Conservation (phyloP, 441 rosid genomes). For the Breynia disticha region DNA sequence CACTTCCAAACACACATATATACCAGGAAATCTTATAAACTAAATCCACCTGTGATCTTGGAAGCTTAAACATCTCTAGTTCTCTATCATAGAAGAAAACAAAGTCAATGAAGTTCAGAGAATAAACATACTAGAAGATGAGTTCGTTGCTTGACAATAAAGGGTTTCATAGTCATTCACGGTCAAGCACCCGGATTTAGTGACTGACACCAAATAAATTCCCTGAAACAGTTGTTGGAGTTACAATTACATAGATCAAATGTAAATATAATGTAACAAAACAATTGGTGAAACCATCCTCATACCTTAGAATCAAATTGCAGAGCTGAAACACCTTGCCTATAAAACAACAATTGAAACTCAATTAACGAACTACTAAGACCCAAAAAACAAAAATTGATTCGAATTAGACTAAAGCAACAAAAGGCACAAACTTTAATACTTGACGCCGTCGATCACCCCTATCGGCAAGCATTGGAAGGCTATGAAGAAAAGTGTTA, state of each 20-base stretch:
- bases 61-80: no score
- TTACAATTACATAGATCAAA: background rate
- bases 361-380: background rate
- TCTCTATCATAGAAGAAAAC: background rate
- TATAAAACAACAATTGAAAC: constrained; percentile 13
- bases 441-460: background rate
- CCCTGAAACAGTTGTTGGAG: constrained; percentile 40
- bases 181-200: constrained; percentile 72
- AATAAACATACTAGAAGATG: constrained; percentile 26
- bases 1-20: background rate
- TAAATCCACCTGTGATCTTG: no score
- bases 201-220: constrained; percentile 65
- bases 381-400: background rate
- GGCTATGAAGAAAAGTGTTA: constrained; percentile 23
- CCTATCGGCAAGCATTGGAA: background rate
- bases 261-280: no score
- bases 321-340: constrained; percentile 55
- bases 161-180: constrained; percentile 84
- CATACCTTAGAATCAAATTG: constrained; percentile 76
- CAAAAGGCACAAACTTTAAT: background rate
- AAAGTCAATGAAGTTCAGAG: background rate
- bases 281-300: background rate
- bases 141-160: constrained; percentile 39
- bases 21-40: background rate
- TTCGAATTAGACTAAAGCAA: background rate